Evolutionary conservation across 192 early-diverging fungal genomes (phyloP).

Genomic region (Coemansia javaensis): DNA sequence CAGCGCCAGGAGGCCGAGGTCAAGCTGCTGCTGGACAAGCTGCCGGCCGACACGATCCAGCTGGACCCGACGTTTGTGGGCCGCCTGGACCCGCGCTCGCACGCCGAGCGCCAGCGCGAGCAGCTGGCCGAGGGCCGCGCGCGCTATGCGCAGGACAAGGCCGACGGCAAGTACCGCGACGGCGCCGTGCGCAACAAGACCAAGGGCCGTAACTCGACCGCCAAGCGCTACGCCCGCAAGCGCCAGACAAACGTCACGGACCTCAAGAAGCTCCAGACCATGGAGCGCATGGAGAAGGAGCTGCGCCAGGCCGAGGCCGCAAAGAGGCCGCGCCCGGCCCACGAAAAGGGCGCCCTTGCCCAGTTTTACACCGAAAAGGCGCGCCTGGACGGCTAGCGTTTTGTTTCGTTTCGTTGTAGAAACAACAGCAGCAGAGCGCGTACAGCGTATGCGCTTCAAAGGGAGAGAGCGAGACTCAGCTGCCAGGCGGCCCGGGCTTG

Average conservation of each 20-base stretch:
- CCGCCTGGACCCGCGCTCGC: conserved; percentile 63
- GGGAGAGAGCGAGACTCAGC: not conserved
- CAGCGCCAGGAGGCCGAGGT: conserved; percentile 90
- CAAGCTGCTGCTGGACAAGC: conserved; percentile 80
- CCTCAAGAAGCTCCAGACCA: conserved; percentile 45
- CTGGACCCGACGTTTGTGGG: conserved; percentile 81
- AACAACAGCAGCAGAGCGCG: too few species aligned
- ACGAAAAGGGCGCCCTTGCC: conserved; percentile 34
- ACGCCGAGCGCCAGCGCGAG: conserved; percentile 13
- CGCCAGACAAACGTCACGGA: conserved; percentile 81
- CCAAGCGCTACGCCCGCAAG: conserved; percentile 70
- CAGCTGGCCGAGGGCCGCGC: conserved; percentile 2
- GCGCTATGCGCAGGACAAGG: conserved; percentile 23
- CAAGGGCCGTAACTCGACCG: conserved; percentile 57
- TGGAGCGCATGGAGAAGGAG: conserved; percentile 30
- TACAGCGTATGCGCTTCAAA: too few species aligned
- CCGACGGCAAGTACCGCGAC: conserved; percentile 27
- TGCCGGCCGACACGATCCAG: conserved; percentile 90
- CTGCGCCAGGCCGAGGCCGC: conserved; percentile 8
- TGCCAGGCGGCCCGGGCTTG: not conserved
- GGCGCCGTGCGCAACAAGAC: conserved; percentile 37
- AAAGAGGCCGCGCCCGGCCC: conserved; percentile 23
- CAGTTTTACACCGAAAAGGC: conserved; percentile 35
- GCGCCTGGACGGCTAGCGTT: conserved; percentile 3
- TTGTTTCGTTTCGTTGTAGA: not conserved